Conservation (phyloP, 2,329 filamentous ascomycete genomes). For the Alternaria sp. region DNA sequence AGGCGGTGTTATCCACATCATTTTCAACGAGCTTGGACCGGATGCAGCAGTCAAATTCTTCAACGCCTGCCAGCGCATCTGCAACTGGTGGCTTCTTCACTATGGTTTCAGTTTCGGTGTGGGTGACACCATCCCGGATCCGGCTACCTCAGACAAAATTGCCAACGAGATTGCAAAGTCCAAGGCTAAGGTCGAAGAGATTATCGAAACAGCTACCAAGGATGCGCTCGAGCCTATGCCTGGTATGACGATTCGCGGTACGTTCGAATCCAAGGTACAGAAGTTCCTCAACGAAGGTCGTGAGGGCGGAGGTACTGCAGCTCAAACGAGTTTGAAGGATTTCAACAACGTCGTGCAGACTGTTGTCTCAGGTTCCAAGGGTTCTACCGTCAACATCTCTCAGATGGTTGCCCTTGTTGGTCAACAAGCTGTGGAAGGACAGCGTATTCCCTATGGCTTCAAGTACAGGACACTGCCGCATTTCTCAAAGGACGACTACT, state of each 20-base stretch:
- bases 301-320: slow-evolving; percentile 93
- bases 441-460: slow-evolving; percentile 98
- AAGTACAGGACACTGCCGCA: slow-evolving; percentile 97
- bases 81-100: slow-evolving; percentile 97
- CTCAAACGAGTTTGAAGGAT: slow-evolving; percentile 91
- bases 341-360: slow-evolving; percentile 97
- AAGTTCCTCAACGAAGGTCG: slow-evolving; percentile 93
- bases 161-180: slow-evolving; percentile 81
- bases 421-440: slow-evolving; percentile 97
- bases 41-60: slow-evolving; percentile 92
- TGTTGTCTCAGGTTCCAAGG: slow-evolving; percentile 96
- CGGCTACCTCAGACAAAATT: slow-evolving; percentile 82
- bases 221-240: slow-evolving; percentile 92
- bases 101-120: slow-evolving; percentile 98
- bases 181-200: slow-evolving; percentile 79
- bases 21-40: slow-evolving; percentile 92
- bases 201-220: slow-evolving; percentile 80
- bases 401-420: slow-evolving; percentile 99
- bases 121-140: slow-evolving; percentile 95
- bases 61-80: slow-evolving; percentile 91
- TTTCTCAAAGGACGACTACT: slow-evolving; percentile 99
- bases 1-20: slow-evolving; percentile 92
- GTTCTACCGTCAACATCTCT: slow-evolving; percentile 98
- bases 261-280: slow-evolving; percentile 96
- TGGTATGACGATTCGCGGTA: slow-evolving; percentile 98